Percentiles rank a stretch among this genome's conserved stretches.
Evolutionary conservation across 2,329 filamentous ascomycete genomes (phyloP).

Genomic region (Aureobasidium sp.): DNA sequence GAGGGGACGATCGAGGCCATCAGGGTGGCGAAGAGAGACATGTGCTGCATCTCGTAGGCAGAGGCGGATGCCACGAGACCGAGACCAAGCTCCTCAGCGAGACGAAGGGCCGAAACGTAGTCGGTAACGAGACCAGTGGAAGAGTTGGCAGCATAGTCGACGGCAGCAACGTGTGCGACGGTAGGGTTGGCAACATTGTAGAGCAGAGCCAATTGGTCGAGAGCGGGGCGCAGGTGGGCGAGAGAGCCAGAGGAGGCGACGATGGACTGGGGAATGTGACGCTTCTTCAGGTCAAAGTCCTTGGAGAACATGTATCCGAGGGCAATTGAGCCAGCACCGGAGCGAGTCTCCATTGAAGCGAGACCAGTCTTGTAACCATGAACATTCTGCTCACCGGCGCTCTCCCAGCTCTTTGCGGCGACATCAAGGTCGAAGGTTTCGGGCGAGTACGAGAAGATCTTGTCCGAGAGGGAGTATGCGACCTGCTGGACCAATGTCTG

Average conservation of each 20-base stretch:
- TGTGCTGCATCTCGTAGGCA: constrained; percentile 88
- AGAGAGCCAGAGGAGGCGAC: constrained; percentile 79
- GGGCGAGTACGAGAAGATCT: constrained; percentile 93
- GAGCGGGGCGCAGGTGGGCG: constrained; percentile 65
- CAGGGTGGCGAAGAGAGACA: constrained; percentile 79
- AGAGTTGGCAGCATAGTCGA: constrained; percentile 65
- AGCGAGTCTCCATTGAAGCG: constrained; percentile 73
- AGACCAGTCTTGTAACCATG: constrained; percentile 73
- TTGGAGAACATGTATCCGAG: constrained; percentile 96
- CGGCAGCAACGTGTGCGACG: constrained; percentile 82
- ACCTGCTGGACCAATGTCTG: constrained; percentile 94
- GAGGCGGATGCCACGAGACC: constrained; percentile 78
- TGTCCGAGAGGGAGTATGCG: constrained; percentile 89
- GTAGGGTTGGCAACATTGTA: constrained; percentile 90
- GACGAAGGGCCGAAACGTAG: constrained; percentile 69
- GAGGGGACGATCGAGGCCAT: constrained; percentile 71
- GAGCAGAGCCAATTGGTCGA: constrained; percentile 86
- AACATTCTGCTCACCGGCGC: constrained; percentile 62
- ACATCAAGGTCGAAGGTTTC: constrained; percentile 86
- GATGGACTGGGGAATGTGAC: constrained; percentile 83
- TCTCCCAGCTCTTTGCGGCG: constrained; percentile 70
- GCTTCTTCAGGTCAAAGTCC: constrained; percentile 87
- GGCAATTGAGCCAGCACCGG: constrained; percentile 82
- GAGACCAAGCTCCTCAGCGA: constrained; percentile 84
- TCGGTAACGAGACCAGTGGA: constrained; percentile 70